Evolutionary conservation across 2,329 filamentous ascomycete genomes (phyloP), one percentile per base, ranked within the genome.

Genomic region (Sporothrix protearum): DNA sequence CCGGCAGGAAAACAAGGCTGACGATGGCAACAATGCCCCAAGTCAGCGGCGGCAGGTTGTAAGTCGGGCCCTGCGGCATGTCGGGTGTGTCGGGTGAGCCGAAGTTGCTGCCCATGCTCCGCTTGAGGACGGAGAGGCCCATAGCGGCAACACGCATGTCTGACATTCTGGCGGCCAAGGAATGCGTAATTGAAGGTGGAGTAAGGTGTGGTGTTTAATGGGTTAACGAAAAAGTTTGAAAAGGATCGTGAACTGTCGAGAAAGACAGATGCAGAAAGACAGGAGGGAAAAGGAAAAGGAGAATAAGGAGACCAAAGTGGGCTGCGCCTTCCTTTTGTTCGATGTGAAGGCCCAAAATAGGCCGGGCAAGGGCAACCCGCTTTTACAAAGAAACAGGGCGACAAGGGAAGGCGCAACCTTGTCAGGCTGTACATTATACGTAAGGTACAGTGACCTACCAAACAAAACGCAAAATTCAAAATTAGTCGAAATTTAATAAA

Each of bases 1-100:
- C 25, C 47, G 85, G 85, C 12, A 85, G 69, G 74, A 87, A 83
- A 73, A 86, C 67, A 45, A 86, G 36, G 59, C 82, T 69, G 74
- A 85, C 79, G 68, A 80, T 69, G 22, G 83, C 70, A 63, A 84
- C 64, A 71, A 87, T 73, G 53, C 77, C 74, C 73, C 74, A 77
- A n/a, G 81, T 78, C 82, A 82, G 84, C 8, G 69, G 61, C 42
- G 70, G 61, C 67, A 75, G 33, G 10, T 69, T 71, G 66, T 71
- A 71, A 36, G 55, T 71, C n/a, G 78, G 75, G n/a, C 9, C 25
- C 1, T 59, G 33, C 9, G 71, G 51, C 16, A 47, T 36, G 33
- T 53, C 22, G 19, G 70, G 53, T 16, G 16, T n/a, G 16, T 76
- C 75, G 33, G 75, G 73, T 19, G 45, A 22, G 42, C 76, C 75